Evolutionary conservation across 805 yeast species (phyloP).

Genomic region (Debaryomyces prosopidis): DNA sequence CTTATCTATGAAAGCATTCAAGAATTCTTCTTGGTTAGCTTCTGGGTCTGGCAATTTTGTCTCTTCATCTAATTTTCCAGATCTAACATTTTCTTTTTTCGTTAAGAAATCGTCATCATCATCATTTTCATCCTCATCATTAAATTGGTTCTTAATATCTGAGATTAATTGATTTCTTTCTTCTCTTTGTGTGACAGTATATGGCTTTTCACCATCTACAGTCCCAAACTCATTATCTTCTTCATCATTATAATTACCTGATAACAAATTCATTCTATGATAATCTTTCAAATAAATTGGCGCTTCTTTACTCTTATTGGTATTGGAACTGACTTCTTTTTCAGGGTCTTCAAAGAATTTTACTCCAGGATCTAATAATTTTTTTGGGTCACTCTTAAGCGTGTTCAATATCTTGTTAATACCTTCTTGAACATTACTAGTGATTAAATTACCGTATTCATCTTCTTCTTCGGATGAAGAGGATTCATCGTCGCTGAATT

Average conservation of each 20-base stretch:
- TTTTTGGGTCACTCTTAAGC: conserved; percentile 64
- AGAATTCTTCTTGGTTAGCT: conserved; percentile 63
- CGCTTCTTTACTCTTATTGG: conserved; percentile 29
- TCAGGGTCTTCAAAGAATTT: conserved; percentile 74
- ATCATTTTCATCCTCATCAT: conserved; percentile 42
- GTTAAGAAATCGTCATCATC: conserved; percentile 54
- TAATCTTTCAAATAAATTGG: conserved; percentile 91
- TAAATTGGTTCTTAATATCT: conserved; percentile 73
- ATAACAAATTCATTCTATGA: conserved; percentile 79
- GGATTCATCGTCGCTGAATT: conserved; percentile 24
- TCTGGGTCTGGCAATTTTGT: conserved; percentile 58
- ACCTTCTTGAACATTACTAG: conserved; percentile 82
- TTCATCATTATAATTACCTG: conserved; percentile 59
- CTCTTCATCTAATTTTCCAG: conserved; percentile 23
- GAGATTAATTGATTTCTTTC: conserved; percentile 71
- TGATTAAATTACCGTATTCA: conserved; percentile 83
- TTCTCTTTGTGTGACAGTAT: conserved; percentile 70
- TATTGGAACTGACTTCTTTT: conserved; percentile 16
- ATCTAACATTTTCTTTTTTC: conserved; percentile 45
- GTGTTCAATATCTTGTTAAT: conserved; percentile 71
- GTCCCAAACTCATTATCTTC: conserved; percentile 38
- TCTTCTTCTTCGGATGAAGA: conserved; percentile 78
- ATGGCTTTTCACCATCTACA: conserved; percentile 63
- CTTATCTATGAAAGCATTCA: conserved; percentile 66
- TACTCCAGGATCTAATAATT: conserved; percentile 64